Evolutionary conservation across 164 flowering plant genomes (phyloP).

Genomic region (Berberis vulgaris): DNA sequence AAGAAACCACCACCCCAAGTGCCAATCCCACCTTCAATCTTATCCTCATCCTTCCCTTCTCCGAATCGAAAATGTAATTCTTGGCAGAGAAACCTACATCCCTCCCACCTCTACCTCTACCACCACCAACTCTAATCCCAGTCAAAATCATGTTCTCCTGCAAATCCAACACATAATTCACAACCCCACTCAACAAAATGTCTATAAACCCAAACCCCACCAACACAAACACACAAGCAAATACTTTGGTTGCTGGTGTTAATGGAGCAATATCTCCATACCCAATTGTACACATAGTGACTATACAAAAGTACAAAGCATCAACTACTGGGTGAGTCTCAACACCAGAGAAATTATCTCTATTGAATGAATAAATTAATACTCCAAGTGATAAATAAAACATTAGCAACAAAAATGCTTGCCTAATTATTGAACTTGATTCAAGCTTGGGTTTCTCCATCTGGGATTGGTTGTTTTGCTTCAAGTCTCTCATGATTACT

Average conservation of each 20-base stretch:
- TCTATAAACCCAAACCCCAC: slow-evolving; percentile 56
- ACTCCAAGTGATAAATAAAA: slow-evolving; percentile 52
- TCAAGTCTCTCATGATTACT: slow-evolving; percentile 30
- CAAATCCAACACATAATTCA: slow-evolving; percentile 46
- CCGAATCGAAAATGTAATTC: slow-evolving; percentile 43
- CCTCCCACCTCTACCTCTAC: background rate
- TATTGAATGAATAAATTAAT: slow-evolving; percentile 37
- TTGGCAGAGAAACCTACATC: slow-evolving; percentile 22
- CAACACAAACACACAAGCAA: slow-evolving; percentile 50
- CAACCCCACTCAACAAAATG: slow-evolving; percentile 43
- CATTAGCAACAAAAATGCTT: slow-evolving; percentile 37
- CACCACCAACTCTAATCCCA: slow-evolving; percentile 13
- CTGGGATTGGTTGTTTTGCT: slow-evolving; percentile 8
- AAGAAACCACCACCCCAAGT: slow-evolving; percentile 43
- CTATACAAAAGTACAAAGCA: slow-evolving; percentile 57
- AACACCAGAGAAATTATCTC: slow-evolving; percentile 45
- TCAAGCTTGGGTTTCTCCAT: slow-evolving; percentile 27
- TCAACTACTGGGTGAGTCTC: slow-evolving; percentile 63
- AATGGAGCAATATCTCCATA: slow-evolving; percentile 57
- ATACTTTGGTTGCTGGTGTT: slow-evolving; percentile 38
- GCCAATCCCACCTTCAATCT: slow-evolving; percentile 53
- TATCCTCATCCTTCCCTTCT: slow-evolving; percentile 61
- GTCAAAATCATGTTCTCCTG: slow-evolving; percentile 49
- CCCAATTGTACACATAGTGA: slow-evolving; percentile 64
- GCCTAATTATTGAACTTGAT: slow-evolving; percentile 37